These are phyloP conservation scores for Penicillium fuscoglaucum DNA, from an alignment of 2,329 filamentous ascomycete species.

Conservation along the genomic window DNA sequence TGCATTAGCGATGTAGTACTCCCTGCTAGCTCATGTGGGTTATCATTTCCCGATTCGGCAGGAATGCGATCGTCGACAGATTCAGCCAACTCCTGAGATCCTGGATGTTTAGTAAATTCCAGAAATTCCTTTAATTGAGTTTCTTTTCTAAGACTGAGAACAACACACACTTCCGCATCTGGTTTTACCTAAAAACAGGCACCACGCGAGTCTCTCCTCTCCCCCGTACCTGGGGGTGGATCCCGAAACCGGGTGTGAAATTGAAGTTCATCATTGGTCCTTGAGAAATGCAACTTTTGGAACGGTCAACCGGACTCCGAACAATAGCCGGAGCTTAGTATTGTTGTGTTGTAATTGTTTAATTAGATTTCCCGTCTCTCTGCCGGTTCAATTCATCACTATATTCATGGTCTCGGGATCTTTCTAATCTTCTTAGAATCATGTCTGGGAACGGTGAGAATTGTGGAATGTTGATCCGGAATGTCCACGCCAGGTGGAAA, in stretches of 20 bases:
- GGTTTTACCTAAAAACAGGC: slow-evolving; percentile 11
- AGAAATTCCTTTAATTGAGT: not conserved
- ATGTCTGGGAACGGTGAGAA: slow-evolving; percentile 1
- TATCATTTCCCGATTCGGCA: slow-evolving; percentile 1
- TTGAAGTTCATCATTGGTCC: not conserved
- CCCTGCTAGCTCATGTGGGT: not conserved
- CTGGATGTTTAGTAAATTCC: not conserved
- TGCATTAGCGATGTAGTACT: slow-evolving; percentile 5
- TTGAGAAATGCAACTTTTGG: not conserved
- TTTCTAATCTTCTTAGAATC: not conserved
- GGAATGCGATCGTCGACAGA: slow-evolving; percentile 3
- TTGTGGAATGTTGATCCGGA: slow-evolving; percentile 6
- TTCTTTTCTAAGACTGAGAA: not conserved
- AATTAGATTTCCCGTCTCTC: not conserved
- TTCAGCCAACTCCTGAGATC: not conserved
- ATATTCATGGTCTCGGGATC: not conserved
- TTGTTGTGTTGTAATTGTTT: slow-evolving; percentile 8
- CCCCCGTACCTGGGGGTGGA: not conserved
- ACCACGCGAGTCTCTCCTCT: not conserved
- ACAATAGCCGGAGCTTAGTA: slow-evolving; percentile 15
- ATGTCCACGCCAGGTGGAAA: slow-evolving; percentile 1
- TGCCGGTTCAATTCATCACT: not conserved
- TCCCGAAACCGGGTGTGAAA: not conserved
- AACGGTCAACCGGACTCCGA: not conserved
- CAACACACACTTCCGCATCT: slow-evolving; percentile 8